These are phyloP conservation scores for Sordariomycetes sp. DNA, from an alignment of 2,329 filamentous ascomycete species.

Conservation along the genomic window DNA sequence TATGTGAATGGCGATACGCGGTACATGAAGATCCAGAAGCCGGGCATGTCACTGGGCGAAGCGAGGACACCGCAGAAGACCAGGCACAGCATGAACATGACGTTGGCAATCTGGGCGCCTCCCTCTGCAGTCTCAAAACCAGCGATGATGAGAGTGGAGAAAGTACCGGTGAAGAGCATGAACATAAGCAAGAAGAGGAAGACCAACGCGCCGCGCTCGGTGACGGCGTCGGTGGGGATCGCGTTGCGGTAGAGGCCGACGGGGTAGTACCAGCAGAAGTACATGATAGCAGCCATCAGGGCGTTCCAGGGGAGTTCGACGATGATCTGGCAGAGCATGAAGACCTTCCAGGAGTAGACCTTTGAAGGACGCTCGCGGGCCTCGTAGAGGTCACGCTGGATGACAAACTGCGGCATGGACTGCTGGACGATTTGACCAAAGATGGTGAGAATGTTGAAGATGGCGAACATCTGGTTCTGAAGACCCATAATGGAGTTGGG, in stretches of 20 bases:
- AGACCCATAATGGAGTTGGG: constrained; percentile 67
- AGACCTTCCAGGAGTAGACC: constrained; percentile 77
- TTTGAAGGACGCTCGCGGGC: constrained; percentile 78
- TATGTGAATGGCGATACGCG: constrained; percentile 77
- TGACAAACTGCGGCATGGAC: constrained; percentile 80
- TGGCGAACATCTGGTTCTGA: constrained; percentile 78
- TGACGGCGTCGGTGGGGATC: constrained; percentile 45
- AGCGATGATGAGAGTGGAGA: constrained; percentile 69
- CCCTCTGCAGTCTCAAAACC: constrained; percentile 69
- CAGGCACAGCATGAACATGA: constrained; percentile 68
- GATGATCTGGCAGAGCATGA: constrained; percentile 74
- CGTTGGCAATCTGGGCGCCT: constrained; percentile 65
- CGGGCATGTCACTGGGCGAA: constrained; percentile 49
- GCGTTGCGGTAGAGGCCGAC: constrained; percentile 70
- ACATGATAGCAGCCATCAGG: constrained; percentile 68
- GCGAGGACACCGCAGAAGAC: constrained; percentile 45
- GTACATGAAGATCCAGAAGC: constrained; percentile 83
- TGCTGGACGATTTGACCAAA: constrained; percentile 74
- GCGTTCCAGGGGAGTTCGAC: constrained; percentile 83
- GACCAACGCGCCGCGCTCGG: constrained; percentile 67
- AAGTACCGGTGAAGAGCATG: constrained; percentile 73
- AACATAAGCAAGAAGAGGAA: constrained; percentile 70
- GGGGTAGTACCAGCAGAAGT: constrained; percentile 77
- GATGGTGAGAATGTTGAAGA: constrained; percentile 76
- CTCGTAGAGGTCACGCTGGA: constrained; percentile 74